A percentile compares a stretch with the other conserved stretches of the same genome.
Evolutionary conservation across 2,329 filamentous ascomycete genomes (phyloP).

Genomic region (Ilyonectria destructans): DNA sequence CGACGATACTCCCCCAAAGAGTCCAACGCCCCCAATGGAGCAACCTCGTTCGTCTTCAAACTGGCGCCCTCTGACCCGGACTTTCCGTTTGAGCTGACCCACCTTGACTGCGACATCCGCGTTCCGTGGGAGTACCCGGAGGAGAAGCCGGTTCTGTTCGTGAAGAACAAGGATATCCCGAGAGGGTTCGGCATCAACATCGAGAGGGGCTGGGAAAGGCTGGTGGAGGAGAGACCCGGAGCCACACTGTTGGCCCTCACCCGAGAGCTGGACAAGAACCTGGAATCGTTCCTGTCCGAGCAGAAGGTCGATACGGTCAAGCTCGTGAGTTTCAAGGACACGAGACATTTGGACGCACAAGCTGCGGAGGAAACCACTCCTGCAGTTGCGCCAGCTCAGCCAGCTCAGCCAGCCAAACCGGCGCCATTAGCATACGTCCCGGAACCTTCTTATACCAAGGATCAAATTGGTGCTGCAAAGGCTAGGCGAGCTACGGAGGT

Average conservation of each 20-base stretch:
- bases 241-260: conserved; percentile 77
- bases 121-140: conserved; percentile 78
- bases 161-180: conserved; percentile 80
- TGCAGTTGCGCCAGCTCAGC: conserved; percentile 9
- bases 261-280: conserved; percentile 80
- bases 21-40: conserved; percentile 61
- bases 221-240: conserved; percentile 70
- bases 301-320: conserved; percentile 83
- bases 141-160: conserved; percentile 70
- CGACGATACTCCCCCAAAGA: conserved; percentile 74
- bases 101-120: conserved; percentile 77
- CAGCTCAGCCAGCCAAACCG: conserved; percentile 35
- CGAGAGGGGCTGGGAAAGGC: conserved; percentile 79
- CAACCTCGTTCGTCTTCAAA: conserved; percentile 74
- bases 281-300: conserved; percentile 79
- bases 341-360: conserved; percentile 60
- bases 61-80: conserved; percentile 85
- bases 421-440: conserved; percentile 55
- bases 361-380: conserved; percentile 25
- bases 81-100: conserved; percentile 83
- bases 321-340: conserved; percentile 74
- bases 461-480: conserved; percentile 76
- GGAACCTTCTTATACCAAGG: conserved; percentile 68
- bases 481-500: conserved; percentile 76
- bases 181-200: conserved; percentile 83